These are phyloP conservation scores for Tetrapisispora arboricola DNA, from an alignment of 805 yeast species.

Conservation along the genomic window DNA sequence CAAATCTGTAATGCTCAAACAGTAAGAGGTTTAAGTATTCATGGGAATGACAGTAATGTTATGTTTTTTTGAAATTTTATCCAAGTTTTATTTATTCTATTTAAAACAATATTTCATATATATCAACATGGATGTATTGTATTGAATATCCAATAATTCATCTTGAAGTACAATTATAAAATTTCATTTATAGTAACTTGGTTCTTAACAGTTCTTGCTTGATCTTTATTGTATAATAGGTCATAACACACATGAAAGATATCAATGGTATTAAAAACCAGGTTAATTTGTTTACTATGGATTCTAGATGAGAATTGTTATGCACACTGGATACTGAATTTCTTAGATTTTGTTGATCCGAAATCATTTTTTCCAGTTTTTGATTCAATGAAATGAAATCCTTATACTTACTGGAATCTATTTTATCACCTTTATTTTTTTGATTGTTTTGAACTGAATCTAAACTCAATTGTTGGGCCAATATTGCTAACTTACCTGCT, in stretches of 20 bases:
- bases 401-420: constrained; percentile 7
- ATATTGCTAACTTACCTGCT: constrained; percentile 12
- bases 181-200: constrained; percentile 21
- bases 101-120: no score
- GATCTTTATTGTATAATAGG: constrained; percentile 27
- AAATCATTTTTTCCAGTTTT: constrained; percentile 21
- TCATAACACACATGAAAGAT: constrained; percentile 23
- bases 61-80: no score
- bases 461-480: constrained; percentile 6
- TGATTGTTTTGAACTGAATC: background rate
- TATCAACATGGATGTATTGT: no score
- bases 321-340: constrained; percentile 12
- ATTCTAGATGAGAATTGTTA: constrained; percentile 20
- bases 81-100: no score
- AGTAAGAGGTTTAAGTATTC: no score
- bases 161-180: no score
- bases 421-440: constrained; percentile 2
- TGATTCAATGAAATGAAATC: constrained; percentile 23
- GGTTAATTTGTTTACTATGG: constrained; percentile 19
- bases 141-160: no score
- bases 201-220: constrained; percentile 29
- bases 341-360: constrained; percentile 24
- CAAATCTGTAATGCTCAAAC: no score
- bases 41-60: no score
- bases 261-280: constrained; percentile 25